phyloP scores from a whole-genome alignment of 2,329 filamentous ascomycete species.

The Alternaria sp. region DNA sequence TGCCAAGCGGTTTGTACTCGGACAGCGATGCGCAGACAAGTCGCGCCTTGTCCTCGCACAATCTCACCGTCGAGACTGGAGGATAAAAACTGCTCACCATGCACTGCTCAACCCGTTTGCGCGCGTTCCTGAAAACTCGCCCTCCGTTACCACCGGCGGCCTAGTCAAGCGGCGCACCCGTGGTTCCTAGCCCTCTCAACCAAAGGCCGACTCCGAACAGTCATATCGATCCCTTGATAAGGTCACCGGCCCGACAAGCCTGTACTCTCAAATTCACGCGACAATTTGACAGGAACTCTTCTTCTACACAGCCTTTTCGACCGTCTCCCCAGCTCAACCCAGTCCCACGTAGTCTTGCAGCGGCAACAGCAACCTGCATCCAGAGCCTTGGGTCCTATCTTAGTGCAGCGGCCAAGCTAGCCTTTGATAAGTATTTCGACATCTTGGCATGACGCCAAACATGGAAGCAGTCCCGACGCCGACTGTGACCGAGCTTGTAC shows the following conservation, averaged over 20 bases:
- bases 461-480: conserved; percentile 28
- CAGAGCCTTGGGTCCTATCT: conserved; percentile 4
- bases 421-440: conserved; percentile 8
- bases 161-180: conserved; percentile 17
- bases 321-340: neutral
- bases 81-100: conserved; percentile 10
- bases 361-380: conserved; percentile 5
- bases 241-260: conserved; percentile 6
- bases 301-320: neutral
- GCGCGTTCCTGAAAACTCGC: conserved; percentile 20
- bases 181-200: conserved; percentile 11
- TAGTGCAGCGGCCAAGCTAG: conserved; percentile 12
- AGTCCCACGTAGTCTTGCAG: neutral
- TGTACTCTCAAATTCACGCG: neutral
- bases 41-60: neutral
- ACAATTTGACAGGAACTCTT: neutral
- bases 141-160: conserved; percentile 9
- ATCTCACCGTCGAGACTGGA: neutral
- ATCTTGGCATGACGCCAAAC: conserved; percentile 21
- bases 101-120: conserved; percentile 10
- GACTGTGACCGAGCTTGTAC: conserved; percentile 22
- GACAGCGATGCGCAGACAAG: conserved; percentile 2
- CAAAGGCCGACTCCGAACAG: conserved; percentile 13
- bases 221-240: conserved; percentile 9
- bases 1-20: conserved; percentile 14